A percentile compares a stretch with the other conserved stretches of the same genome.
Evolutionary conservation across 2,329 filamentous ascomycete species (phyloP).

Genomic region (Aspergillus pseudoglaucus): DNA sequence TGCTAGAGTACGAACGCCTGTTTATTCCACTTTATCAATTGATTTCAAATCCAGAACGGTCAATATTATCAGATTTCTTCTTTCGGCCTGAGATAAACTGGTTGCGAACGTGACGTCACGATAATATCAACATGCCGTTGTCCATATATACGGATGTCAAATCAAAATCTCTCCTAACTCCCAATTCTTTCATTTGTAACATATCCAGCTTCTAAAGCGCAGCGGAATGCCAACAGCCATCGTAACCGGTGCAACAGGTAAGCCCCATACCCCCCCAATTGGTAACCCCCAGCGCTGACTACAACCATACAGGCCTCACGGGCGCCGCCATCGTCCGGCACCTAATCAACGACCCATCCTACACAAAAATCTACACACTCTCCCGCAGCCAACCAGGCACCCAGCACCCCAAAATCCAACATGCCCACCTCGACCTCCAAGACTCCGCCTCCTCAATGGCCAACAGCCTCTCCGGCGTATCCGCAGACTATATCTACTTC

Average conservation of each 20-base stretch:
- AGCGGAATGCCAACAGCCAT: conserved; percentile 1
- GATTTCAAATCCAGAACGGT: not conserved
- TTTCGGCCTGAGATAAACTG: not conserved
- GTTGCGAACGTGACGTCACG: not conserved
- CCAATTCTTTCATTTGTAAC: too few species aligned
- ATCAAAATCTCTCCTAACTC: too few species aligned
- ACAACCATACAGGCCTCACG: conserved; percentile 30
- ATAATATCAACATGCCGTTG: not conserved
- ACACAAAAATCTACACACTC: conserved; percentile 34
- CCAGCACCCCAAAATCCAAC: conserved; percentile 30
- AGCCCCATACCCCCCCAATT: not conserved
- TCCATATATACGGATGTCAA: too few species aligned
- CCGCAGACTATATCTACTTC: conserved; percentile 40
- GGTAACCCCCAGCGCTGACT: not conserved
- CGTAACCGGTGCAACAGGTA: conserved; percentile 2
- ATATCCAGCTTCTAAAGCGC: not conserved
- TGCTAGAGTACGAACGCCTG: too few species aligned
- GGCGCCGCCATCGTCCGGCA: conserved; percentile 37
- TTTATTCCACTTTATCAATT: not conserved
- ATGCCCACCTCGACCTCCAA: conserved; percentile 35
- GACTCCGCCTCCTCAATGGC: conserved; percentile 31
- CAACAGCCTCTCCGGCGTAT: conserved; percentile 27
- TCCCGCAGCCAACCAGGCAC: conserved; percentile 35
- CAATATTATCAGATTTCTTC: not conserved
- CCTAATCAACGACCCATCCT: conserved; percentile 30